These are phyloP conservation scores for Scheffersomyces amazonensis DNA, from an alignment of 805 yeast genomes.

Conservation along the genomic window DNA sequence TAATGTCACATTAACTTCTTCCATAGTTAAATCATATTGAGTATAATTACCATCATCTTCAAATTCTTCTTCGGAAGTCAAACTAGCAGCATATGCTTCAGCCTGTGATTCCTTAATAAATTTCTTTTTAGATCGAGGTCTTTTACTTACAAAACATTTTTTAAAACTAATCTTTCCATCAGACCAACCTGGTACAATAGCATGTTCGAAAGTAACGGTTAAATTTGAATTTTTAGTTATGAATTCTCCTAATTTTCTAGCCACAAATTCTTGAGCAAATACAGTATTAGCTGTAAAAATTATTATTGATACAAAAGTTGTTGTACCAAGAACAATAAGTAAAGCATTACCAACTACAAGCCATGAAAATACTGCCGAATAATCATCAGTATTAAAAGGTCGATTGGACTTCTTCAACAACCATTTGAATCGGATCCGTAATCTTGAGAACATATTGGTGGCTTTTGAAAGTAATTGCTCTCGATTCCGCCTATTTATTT, in stretches of 20 bases:
- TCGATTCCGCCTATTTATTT: conserved; percentile 11
- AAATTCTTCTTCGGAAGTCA: conserved; percentile 26
- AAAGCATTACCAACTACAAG: conserved; percentile 81
- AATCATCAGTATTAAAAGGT: conserved; percentile 90
- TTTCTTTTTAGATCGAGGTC: conserved; percentile 60
- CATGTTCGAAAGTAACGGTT: conserved; percentile 85
- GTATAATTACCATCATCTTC: conserved; percentile 93
- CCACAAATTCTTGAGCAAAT: conserved; percentile 85
- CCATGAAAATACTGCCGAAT: conserved; percentile 90
- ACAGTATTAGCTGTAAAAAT: conserved; percentile 78
- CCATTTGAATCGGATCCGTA: conserved; percentile 59
- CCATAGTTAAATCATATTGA: conserved; percentile 89
- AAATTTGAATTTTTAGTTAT: conserved; percentile 81
- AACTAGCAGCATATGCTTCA: conserved; percentile 62
- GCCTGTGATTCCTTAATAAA: conserved; percentile 73
- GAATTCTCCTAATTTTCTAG: conserved; percentile 74
- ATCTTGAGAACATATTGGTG: conserved; percentile 25
- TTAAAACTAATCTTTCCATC: conserved; percentile 81
- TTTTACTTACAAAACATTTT: conserved; percentile 79
- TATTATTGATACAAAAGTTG: conserved; percentile 83
- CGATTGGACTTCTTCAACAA: conserved; percentile 67
- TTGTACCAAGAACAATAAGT: conserved; percentile 80
- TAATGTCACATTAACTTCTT: conserved; percentile 75
- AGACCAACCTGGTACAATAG: conserved; percentile 92
- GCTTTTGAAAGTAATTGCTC: conserved; percentile 24